These are phyloP conservation scores for Pleurotus platypus DNA, from an alignment of 768 basidiomycete species.

Conservation along the genomic window DNA sequence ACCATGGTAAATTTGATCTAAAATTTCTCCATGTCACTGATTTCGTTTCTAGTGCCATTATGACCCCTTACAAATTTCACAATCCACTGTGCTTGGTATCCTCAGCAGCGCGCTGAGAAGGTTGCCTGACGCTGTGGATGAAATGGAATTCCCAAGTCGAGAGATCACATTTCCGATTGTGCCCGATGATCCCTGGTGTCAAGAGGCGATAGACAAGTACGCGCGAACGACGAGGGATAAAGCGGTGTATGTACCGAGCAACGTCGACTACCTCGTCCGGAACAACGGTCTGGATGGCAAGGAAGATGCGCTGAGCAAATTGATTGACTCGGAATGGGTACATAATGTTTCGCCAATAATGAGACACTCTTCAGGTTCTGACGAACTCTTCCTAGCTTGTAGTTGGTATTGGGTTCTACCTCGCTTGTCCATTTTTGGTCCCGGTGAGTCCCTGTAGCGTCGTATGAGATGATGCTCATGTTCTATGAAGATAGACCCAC, in stretches of 20 bases:
- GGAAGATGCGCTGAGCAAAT: constrained; percentile 38
- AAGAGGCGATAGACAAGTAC: constrained; percentile 54
- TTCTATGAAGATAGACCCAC: constrained; percentile 45
- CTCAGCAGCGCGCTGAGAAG: constrained; percentile 34
- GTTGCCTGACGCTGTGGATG: constrained; percentile 34
- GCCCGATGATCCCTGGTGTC: constrained; percentile 56
- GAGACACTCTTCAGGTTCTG: background rate
- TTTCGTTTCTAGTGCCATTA: constrained; percentile 40
- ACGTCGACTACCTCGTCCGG: constrained; percentile 60
- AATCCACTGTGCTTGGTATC: constrained; percentile 35
- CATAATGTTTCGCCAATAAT: background rate
- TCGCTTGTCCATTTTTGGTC: constrained; percentile 61
- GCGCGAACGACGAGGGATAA: constrained; percentile 49
- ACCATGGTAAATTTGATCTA: constrained; percentile 42
- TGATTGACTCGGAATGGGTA: constrained; percentile 52
- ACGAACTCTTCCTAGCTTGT: constrained; percentile 37
- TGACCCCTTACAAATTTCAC: constrained; percentile 38
- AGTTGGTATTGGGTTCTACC: constrained; percentile 60
- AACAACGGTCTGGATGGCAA: constrained; percentile 53
- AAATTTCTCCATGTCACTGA: background rate
- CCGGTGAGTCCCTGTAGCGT: constrained; percentile 34
- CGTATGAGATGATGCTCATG: background rate
- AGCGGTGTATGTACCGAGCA: constrained; percentile 66
- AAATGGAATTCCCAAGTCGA: constrained; percentile 46
- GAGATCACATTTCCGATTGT: constrained; percentile 59